Base-by-base conservation (phyloP, 257 asterid species). In the Forsythia viridissima region DNA sequence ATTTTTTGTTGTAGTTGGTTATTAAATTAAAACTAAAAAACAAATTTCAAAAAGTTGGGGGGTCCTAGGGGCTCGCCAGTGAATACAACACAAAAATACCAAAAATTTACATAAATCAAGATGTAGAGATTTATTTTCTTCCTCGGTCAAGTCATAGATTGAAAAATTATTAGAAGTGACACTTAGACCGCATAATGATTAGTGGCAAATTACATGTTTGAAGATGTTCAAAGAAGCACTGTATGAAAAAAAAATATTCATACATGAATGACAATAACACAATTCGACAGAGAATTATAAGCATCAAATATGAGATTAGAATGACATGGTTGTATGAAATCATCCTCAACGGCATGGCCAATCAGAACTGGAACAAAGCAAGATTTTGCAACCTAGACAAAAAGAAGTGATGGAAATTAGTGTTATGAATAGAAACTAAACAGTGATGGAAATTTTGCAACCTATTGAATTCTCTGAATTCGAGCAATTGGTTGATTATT, bases 261-360 rank as follows among this genome's bases (percentile, higher is more conserved):
- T 24, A 24, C 24, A 24, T 24, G 24, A 24, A 24, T 24, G 24
- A 24, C 0, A 24, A 24, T 24, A 24, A 24, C 24, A 24, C 24
- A 24, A 24, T 24, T 24, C 24, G 24, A 24, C 24, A 24, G 24
- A 76, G 55, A 71, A 44, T 82, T 90, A 94, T 92, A 94, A 72
- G 92, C 94, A 46, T 91, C 92, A 80, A 79, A 90, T 73, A 94
- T 86, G 40, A 91, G 90, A 84, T 94, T 97, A 57, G 98, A 92
- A 79, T 94, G 98, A 89, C 91, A 97, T 78, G 98, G 98, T 66
- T 84, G 92, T 83, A 94, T 92, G 87, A 94, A 94, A 84, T 94
- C 97, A 76, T 94, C 98, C 0, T 91, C 98, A 52, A 82, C 83
- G 52, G 92, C 97, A 83, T 94, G 98, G 74, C 98, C 97, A 76